A percentile compares a stretch with the other conserved stretches of the same genome.
Evolutionary conservation across 2,329 filamentous ascomycete genomes (phyloP).

Genomic region (Apiospora sp.): DNA sequence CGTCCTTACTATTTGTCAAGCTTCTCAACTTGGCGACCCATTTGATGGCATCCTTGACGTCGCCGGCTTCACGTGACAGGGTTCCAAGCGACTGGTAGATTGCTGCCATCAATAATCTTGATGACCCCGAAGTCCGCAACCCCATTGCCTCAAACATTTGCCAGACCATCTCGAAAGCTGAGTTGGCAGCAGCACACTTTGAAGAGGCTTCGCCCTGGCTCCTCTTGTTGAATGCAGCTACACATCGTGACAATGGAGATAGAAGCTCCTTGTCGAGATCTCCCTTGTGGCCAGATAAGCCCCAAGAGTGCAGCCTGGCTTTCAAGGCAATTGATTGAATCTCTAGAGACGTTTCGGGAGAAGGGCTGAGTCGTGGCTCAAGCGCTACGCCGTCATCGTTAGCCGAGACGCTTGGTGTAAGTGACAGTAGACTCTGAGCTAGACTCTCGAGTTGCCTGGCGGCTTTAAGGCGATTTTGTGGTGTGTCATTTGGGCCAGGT

Average conservation of each 20-base stretch:
- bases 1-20: slow-evolving; percentile 47
- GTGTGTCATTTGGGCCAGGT: slow-evolving; percentile 50
- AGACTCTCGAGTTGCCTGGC: slow-evolving; percentile 72
- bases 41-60: slow-evolving; percentile 58
- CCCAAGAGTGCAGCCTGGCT: slow-evolving; percentile 71
- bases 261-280: slow-evolving; percentile 70
- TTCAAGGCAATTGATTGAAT: slow-evolving; percentile 71
- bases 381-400: slow-evolving; percentile 65
- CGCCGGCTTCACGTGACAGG: slow-evolving; percentile 54
- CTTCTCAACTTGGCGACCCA: slow-evolving; percentile 60
- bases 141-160: slow-evolving; percentile 47
- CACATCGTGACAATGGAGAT: slow-evolving; percentile 69
- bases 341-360: slow-evolving; percentile 65
- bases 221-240: slow-evolving; percentile 67
- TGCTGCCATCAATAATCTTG: slow-evolving; percentile 52
- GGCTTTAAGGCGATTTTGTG: slow-evolving; percentile 62
- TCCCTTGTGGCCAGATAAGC: slow-evolving; percentile 64
- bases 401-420: slow-evolving; percentile 72
- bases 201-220: slow-evolving; percentile 43
- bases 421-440: slow-evolving; percentile 69
- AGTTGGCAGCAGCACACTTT: slow-evolving; percentile 50
- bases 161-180: slow-evolving; percentile 47
- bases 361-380: slow-evolving; percentile 62
- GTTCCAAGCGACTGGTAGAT: slow-evolving; percentile 63
- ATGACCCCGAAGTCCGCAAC: slow-evolving; percentile 45